Percentiles rank a stretch among this genome's conserved stretches.
Evolutionary conservation across 2,329 filamentous ascomycete species (phyloP).

Genomic region (Neoarthrinium moseri): DNA sequence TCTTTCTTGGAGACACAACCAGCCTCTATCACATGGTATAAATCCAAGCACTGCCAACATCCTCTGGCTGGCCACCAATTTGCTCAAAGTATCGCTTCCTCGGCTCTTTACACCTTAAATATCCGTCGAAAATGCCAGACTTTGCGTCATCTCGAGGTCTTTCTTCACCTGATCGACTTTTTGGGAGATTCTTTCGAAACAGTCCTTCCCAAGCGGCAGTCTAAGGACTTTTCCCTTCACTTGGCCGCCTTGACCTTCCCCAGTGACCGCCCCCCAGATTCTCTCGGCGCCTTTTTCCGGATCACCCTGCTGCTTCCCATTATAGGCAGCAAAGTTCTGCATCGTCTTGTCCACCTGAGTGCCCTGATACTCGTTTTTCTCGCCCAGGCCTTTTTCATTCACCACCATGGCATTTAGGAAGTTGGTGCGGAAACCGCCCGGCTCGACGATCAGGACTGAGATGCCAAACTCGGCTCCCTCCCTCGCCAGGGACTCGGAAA

Average conservation of each 20-base stretch:
- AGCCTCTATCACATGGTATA: too few relatives aligned
- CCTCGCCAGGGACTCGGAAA: slow-evolving; percentile 32
- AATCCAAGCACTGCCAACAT: too few relatives aligned
- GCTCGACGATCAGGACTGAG: slow-evolving; percentile 38
- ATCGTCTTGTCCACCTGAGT: slow-evolving; percentile 4
- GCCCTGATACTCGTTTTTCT: neutral
- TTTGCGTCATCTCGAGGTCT: too few relatives aligned
- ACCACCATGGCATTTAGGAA: slow-evolving; percentile 27
- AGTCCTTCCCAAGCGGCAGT: slow-evolving; percentile 35
- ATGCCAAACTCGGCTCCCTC: slow-evolving; percentile 36
- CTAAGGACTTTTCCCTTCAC: slow-evolving; percentile 32
- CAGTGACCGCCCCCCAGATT: slow-evolving; percentile 36
- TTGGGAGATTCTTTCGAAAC: too few relatives aligned
- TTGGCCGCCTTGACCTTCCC: slow-evolving; percentile 27
- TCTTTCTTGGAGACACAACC: too few relatives aligned
- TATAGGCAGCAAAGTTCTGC: slow-evolving; percentile 12
- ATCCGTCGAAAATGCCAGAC: too few relatives aligned
- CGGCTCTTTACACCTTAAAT: too few relatives aligned
- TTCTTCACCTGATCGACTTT: too few relatives aligned
- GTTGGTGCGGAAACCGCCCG: slow-evolving; percentile 40
- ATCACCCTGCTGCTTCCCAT: slow-evolving; percentile 29
- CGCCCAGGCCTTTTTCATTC: slow-evolving; percentile 8
- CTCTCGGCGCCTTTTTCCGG: slow-evolving; percentile 31
- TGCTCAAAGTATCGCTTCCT: too few relatives aligned
- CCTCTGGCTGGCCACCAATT: too few relatives aligned